Evolutionary conservation across 2,329 filamentous ascomycete genomes (phyloP), one percentile per base, ranked within the genome.

Genomic region (Fusarium nurragi): DNA sequence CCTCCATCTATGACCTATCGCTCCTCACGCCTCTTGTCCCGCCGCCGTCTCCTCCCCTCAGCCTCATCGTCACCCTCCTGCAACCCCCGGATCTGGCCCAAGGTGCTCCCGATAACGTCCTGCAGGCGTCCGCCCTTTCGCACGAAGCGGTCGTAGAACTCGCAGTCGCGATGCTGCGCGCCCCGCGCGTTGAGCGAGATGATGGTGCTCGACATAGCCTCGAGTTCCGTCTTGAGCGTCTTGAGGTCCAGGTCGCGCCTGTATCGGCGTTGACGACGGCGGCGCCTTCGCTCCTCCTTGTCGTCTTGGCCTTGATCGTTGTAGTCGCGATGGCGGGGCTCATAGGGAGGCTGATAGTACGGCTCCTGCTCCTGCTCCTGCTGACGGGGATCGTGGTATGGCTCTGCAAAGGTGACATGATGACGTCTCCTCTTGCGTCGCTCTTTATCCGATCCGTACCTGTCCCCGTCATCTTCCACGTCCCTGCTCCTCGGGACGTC

Each of bases 181-280:
- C 66, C 69, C 3, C 69, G 40, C 8, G 68, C 56, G 26, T 71
- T 72, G 7, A 71, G 38, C 9, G 55, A 57, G 41, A 72, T 72
- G 53, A 71, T 71, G 16, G 69, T 71, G 54, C 68, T 69, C 4
- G 69, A 71, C 69, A 71, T 71, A 43, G 58, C 60, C 30, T 71
- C 69, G 18, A 71, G 55, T 25, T 71, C 69, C n/a, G 65, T 60
- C 50, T 54, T 62, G 36, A 71, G 66, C 5, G 52, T 62, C 48
- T 59, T 68, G 23, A 71, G 64, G 43, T 71, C 66, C 3, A 71
- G 47, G 6, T 54, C 61, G 6, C 58, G 58, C 19, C 63, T 54
- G 49, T 54, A 66, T 21, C 56, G 58, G 2, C 60, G 62, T 26
- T 64, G 66, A 6, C 65, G 68, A 9, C 68, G 60, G 5, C 55